Base-by-base conservation (phyloP, 225 moss, liverwort and hornwort genomes). In the Bryoerythrophyllum caledonicum region DNA sequence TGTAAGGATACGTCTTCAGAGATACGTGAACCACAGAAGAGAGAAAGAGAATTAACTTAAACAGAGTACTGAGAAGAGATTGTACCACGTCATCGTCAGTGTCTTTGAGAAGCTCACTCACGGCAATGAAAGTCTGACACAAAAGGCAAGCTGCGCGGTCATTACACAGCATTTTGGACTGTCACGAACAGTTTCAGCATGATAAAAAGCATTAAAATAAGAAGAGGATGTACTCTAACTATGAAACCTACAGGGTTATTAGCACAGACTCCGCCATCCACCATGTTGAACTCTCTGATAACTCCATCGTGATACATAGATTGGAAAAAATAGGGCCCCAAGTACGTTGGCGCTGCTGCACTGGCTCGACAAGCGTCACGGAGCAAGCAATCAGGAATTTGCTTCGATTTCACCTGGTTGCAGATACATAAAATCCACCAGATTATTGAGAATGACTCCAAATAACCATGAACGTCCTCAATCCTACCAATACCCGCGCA, bases 251-350 rank as follows among this genome's bases (percentile, higher is more conserved):
- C 74, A 19, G 77, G 74, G 6, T 77, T 84, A 34, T 80, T 77
- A 25, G 65, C 74, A 55, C 27, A 76, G 60, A 80, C 44, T 74
- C 65, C 74, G 59, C 80, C 80, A 61, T 84, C 77, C 23, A 84
- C 74, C 74, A 84, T 74, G 54, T 77, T 80, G 14, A 74, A 74
- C 27, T 80, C 77, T 69, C 43, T 65, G 35, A 48, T 74, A 0
- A 60, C 65, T 65, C 65, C 74, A 60, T 76, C 58, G 7, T 64
- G 44, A 63, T 34, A 11, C 43, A 41, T 56, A 65, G 74, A 25
- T 10, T 55, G 63, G 52, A 80, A 71, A 23, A 74, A 70, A 34
- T 61, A 77, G 21, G 74, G 77, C 7, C 74, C 59, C 8, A 74
- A 71, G 63, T 74, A 74, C 10, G 77, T 77, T 40, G 77, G 74